phyloP scores from a whole-genome alignment of 106 monocot genomes.

The Phalaenopsis equestris region DNA sequence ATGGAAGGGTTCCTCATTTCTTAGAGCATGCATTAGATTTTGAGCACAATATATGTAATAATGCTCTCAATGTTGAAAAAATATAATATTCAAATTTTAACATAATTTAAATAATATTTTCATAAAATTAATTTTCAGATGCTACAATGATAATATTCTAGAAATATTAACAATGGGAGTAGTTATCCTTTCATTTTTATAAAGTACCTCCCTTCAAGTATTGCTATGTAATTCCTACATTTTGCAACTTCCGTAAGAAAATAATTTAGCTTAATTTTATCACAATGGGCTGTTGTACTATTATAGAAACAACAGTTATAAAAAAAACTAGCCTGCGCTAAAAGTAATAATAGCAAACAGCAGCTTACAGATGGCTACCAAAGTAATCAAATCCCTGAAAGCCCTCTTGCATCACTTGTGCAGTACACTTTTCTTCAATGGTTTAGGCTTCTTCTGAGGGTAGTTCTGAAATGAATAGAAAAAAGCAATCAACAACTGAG shows the following conservation, averaged over 20 bases:
- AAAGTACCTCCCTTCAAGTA: too few relatives aligned
- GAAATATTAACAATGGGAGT: neutral
- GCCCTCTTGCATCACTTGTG: slow-evolving; percentile 43
- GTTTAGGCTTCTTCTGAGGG: slow-evolving; percentile 64
- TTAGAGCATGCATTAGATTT: neutral
- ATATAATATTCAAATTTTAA: neutral
- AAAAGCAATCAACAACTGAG: neutral
- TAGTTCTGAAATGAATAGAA: slow-evolving; percentile 35
- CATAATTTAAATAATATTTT: neutral
- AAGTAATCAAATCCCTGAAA: neutral
- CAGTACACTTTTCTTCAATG: slow-evolving; percentile 58
- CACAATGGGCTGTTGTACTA: neutral
- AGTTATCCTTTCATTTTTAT: neutral
- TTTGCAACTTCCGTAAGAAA: neutral
- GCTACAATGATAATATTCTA: neutral
- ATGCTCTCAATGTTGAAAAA: neutral
- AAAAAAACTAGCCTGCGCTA: neutral
- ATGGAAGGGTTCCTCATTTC: neutral
- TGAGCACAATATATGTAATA: neutral
- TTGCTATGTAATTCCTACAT: too few relatives aligned
- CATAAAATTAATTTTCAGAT: neutral
- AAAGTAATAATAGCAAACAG: neutral
- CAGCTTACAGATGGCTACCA: neutral
- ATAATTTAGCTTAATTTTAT: neutral
- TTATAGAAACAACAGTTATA: neutral